Conservation (phyloP, 2,329 filamentous ascomycete species). For the Exserohilum turcica region DNA sequence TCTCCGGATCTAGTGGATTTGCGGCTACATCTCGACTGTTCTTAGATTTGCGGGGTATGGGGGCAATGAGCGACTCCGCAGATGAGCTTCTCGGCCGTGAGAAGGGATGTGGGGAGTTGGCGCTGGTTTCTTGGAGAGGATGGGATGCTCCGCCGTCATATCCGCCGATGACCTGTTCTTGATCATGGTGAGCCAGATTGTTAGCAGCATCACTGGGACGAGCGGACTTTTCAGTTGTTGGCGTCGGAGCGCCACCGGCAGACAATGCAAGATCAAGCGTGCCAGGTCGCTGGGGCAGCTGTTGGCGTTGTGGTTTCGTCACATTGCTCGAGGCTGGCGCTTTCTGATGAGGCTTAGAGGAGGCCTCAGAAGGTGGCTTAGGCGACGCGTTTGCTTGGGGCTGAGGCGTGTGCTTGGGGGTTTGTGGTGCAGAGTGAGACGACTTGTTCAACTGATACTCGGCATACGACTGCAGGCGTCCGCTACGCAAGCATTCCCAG, state of each 20-base stretch:
- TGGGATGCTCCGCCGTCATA: slow-evolving; percentile 32
- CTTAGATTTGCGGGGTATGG: slow-evolving; percentile 19
- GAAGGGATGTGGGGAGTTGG: slow-evolving; percentile 31
- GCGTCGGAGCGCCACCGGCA: slow-evolving; percentile 24
- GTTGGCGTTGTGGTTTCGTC: slow-evolving; percentile 21
- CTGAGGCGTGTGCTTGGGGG: slow-evolving; percentile 16
- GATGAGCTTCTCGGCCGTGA: slow-evolving; percentile 26
- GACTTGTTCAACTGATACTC: slow-evolving; percentile 44
- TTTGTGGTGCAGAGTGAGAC: slow-evolving; percentile 23
- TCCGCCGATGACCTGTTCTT: slow-evolving; percentile 16
- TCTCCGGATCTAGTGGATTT: slow-evolving; percentile 25
- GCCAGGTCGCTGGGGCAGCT: slow-evolving; percentile 22
- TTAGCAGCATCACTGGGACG: slow-evolving; percentile 16
- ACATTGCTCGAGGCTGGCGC: slow-evolving; percentile 18
- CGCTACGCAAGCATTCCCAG: slow-evolving; percentile 72
- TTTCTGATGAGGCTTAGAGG: slow-evolving; percentile 27
- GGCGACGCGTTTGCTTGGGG: slow-evolving; percentile 25
- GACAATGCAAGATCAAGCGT: slow-evolving; percentile 34
- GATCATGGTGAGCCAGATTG: slow-evolving; percentile 10
- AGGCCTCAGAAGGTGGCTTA: slow-evolving; percentile 29
- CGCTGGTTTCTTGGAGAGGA: slow-evolving; percentile 37
- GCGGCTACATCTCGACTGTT: slow-evolving; percentile 19
- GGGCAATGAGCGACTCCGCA: slow-evolving; percentile 27
- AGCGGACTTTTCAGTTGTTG: slow-evolving; percentile 25
- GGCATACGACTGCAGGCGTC: slow-evolving; percentile 56